Evolutionary conservation across 2,329 filamentous ascomycete genomes (phyloP).

Genomic region (Ophiostoma sp.): DNA sequence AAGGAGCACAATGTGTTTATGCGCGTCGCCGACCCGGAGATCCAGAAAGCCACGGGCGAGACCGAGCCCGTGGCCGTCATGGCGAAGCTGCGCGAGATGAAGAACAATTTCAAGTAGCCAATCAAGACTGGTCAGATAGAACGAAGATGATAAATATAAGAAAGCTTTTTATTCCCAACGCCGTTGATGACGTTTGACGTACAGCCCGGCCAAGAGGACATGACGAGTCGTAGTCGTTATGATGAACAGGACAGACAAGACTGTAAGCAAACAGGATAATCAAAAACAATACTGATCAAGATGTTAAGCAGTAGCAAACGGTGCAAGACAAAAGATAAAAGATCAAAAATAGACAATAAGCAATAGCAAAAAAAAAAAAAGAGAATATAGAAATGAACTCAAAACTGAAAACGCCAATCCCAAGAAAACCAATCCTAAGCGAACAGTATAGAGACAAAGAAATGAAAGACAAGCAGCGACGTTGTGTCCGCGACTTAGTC

Average conservation of each 20-base stretch:
- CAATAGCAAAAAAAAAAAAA: conserved; percentile 1
- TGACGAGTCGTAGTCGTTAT: not conserved
- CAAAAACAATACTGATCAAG: conserved; percentile 7
- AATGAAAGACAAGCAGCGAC: not conserved
- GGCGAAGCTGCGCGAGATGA: conserved; percentile 80
- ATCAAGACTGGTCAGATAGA: not conserved
- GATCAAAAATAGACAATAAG: conserved; percentile 5
- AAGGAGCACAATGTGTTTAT: conserved; percentile 98
- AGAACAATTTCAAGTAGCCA: conserved; percentile 54
- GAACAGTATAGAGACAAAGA: conserved; percentile 11
- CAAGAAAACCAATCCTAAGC: conserved; percentile 11
- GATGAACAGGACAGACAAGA: not conserved
- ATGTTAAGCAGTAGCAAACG: conserved; percentile 1
- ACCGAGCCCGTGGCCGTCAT: conserved; percentile 79
- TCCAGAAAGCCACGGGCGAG: conserved; percentile 79
- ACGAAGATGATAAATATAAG: not conserved
- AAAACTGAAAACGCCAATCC: not conserved
- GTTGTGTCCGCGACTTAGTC: conserved; percentile 16
- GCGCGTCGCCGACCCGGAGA: conserved; percentile 70
- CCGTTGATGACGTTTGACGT: conserved; percentile 14
- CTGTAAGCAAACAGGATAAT: not conserved
- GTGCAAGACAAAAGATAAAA: conserved; percentile 8
- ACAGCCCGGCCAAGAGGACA: not conserved
- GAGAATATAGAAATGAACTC: not conserved
- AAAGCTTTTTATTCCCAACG: conserved; percentile 13